Evolutionary conservation across 2,329 filamentous ascomycete genomes (phyloP).

Genomic region (Periconia digitata): DNA sequence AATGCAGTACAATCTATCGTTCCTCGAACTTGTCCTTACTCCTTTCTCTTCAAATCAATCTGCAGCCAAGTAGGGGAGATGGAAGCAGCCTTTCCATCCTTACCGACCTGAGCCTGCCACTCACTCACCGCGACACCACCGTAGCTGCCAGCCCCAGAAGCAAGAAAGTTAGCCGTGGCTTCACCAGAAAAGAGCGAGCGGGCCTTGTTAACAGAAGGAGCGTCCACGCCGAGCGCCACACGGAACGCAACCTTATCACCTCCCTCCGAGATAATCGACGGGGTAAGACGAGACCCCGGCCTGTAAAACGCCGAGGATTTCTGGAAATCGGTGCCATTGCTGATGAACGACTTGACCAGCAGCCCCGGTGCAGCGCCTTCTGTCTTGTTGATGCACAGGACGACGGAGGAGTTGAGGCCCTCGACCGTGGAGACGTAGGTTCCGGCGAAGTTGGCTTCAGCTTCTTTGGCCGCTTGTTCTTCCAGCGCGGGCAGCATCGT

Average conservation of each 20-base stretch:
- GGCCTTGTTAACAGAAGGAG: background rate
- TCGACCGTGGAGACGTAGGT: slow-evolving; percentile 27
- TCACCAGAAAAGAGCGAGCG: background rate
- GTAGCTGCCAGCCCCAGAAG: background rate
- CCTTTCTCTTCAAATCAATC: background rate
- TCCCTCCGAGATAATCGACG: background rate
- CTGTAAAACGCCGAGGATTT: background rate
- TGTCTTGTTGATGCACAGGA: background rate
- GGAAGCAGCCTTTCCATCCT: background rate
- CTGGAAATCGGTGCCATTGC: background rate
- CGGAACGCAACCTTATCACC: background rate
- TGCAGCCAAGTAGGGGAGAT: background rate
- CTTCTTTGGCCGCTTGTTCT: slow-evolving; percentile 32
- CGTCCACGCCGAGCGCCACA: background rate
- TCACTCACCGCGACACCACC: background rate
- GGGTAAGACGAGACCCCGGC: background rate
- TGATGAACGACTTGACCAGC: background rate
- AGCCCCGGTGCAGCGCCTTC: background rate
- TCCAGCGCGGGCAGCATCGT: slow-evolving; percentile 35
- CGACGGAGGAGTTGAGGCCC: slow-evolving; percentile 19
- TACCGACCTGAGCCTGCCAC: background rate
- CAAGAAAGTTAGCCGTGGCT: background rate
- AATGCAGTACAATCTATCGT: too few species aligned
- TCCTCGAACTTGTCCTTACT: too few species aligned
- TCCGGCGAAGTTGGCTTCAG: slow-evolving; percentile 24